Conservation (phyloP, 2,329 filamentous ascomycete genomes). For the Didymella pomorum region DNA sequence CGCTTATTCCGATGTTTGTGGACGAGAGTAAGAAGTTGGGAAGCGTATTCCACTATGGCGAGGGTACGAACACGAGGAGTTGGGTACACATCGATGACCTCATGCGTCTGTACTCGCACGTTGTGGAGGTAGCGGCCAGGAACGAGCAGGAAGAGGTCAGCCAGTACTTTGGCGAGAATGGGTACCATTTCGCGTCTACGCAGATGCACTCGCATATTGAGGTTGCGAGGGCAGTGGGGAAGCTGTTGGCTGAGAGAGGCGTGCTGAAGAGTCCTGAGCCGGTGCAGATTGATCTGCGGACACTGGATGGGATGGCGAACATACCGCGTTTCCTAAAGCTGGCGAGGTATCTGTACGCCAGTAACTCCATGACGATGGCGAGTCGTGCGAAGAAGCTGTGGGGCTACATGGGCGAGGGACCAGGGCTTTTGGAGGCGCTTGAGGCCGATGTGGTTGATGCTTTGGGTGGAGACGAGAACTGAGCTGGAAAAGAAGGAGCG, state of each 20-base stretch:
- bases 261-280: slow-evolving; percentile 35
- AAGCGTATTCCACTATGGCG: neutral
- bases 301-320: slow-evolving; percentile 39
- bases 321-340: slow-evolving; percentile 30
- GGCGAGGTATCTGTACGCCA: slow-evolving; percentile 47
- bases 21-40: neutral
- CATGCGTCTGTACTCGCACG: slow-evolving; percentile 59
- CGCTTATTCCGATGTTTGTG: neutral
- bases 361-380: slow-evolving; percentile 66
- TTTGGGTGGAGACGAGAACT: neutral
- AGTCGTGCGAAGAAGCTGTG: slow-evolving; percentile 62
- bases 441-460: slow-evolving; percentile 21
- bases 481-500: no score
- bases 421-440: slow-evolving; percentile 57
- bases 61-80: neutral
- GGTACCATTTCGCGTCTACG: slow-evolving; percentile 58
- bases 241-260: slow-evolving; percentile 37
- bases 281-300: slow-evolving; percentile 31
- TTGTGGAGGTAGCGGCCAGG: slow-evolving; percentile 63
- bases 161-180: slow-evolving; percentile 60
- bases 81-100: slow-evolving; percentile 61
- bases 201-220: slow-evolving; percentile 41
- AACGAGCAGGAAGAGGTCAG: slow-evolving; percentile 49
- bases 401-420: slow-evolving; percentile 63
- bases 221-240: slow-evolving; percentile 35